Conservation (phyloP, 1,139 yeast species). For the Nakaseomyces glabratus region DNA sequence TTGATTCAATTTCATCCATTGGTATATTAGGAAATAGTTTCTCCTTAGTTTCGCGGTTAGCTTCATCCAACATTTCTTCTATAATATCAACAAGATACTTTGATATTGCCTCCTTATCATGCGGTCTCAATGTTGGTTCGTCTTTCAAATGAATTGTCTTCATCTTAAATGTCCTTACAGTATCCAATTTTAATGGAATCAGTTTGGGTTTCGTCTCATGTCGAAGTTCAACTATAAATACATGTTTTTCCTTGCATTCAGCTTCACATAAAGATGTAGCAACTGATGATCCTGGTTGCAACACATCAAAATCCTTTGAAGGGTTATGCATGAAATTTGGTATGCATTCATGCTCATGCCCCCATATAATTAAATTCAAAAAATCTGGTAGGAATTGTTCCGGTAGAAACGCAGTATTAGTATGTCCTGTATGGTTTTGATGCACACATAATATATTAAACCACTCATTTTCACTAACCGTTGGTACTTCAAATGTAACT, state of each 20-base stretch:
- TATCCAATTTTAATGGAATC: conserved; percentile 56
- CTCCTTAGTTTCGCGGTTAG: conserved; percentile 43
- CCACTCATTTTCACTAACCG: conserved; percentile 52
- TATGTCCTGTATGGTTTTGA: conserved; percentile 78
- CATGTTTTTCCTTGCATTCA: conserved; percentile 68
- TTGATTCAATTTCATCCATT: conserved; percentile 20
- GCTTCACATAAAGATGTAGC: conserved; percentile 88
- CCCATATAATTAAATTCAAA: conserved; percentile 83
- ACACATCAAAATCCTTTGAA: conserved; percentile 61
- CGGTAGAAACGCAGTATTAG: conserved; percentile 74
- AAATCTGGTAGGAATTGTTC: conserved; percentile 77
- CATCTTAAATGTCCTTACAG: conserved; percentile 80
- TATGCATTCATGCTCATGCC: conserved; percentile 94
- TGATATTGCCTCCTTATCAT: conserved; percentile 56
- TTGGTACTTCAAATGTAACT: conserved; percentile 72
- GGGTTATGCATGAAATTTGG: conserved; percentile 62
- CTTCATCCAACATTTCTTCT: conserved; percentile 54
- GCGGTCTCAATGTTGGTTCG: conserved; percentile 50
- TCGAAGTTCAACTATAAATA: conserved; percentile 57
- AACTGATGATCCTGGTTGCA: conserved; percentile 92
- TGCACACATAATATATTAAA: conserved; percentile 85
- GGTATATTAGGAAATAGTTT: conserved; percentile 26
- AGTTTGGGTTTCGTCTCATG: conserved; percentile 47
- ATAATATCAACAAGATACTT: conserved; percentile 54
- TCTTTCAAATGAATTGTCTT: conserved; percentile 48